Evolutionary conservation across 805 yeast species (phyloP).

Genomic region (Scheffersomyces stipitis): DNA sequence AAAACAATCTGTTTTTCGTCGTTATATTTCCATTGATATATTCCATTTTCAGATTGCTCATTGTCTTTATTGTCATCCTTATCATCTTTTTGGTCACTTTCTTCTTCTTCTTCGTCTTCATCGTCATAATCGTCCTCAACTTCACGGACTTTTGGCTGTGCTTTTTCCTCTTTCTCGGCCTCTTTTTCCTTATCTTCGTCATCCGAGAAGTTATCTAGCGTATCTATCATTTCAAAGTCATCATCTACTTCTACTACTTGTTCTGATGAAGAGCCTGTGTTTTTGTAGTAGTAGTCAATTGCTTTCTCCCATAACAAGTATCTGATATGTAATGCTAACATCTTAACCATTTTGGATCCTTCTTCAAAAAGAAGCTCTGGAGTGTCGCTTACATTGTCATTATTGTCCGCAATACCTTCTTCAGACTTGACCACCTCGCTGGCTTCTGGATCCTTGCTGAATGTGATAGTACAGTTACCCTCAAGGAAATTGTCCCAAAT

Average conservation of each 20-base stretch:
- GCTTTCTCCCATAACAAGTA: conserved; percentile 75
- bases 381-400: conserved; percentile 3
- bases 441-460: conserved; percentile 11
- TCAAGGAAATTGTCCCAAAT: conserved; percentile 50
- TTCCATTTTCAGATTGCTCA: conserved; percentile 15
- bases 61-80: conserved; percentile 18
- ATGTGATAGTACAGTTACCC: conserved; percentile 31
- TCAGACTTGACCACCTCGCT: conserved; percentile 2
- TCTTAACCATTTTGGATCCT: conserved; percentile 31
- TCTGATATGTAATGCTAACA: conserved; percentile 60
- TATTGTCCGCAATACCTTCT: conserved; percentile 2
- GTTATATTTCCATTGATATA: conserved; percentile 15
- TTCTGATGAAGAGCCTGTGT: conserved; percentile 10
- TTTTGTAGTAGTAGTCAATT: conserved; percentile 44
- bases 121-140: conserved; percentile 36
- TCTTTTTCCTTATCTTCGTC: conserved; percentile 16
- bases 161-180: conserved; percentile 1
- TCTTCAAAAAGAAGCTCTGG: conserved; percentile 36
- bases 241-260: conserved; percentile 31
- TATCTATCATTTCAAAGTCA: conserved; percentile 36
- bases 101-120: conserved; percentile 19
- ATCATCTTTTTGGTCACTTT: conserved; percentile 29
- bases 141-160: conserved; percentile 23
- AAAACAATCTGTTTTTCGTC: conserved; percentile 31
- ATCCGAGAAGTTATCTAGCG: conserved; percentile 22